phyloP scores from a whole-genome alignment of 371 early-diverging fungal species.

The Mortierella sp. region DNA sequence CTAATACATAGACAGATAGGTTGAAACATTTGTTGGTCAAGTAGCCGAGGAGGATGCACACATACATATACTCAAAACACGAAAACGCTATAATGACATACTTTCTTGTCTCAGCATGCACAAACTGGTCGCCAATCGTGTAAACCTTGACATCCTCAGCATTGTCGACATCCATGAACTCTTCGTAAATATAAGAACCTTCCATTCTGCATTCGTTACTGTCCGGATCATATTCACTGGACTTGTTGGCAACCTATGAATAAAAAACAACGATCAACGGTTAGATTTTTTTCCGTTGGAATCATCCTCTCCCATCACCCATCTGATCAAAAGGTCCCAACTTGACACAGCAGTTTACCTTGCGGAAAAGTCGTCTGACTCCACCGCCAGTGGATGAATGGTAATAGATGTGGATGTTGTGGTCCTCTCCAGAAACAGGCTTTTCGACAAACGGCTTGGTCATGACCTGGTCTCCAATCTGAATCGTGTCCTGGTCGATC shows the following conservation, averaged over 20 bases:
- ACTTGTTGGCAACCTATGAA: constrained; percentile 90
- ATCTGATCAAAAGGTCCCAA: not conserved
- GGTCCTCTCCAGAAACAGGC: constrained; percentile 97
- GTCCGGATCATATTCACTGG: constrained; percentile 91
- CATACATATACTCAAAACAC: too few relatives aligned
- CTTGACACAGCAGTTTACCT: constrained; percentile 64
- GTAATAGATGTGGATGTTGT: constrained; percentile 98
- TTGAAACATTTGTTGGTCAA: not conserved
- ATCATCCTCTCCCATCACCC: not conserved
- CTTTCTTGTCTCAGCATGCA: constrained; percentile 99
- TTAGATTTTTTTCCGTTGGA: not conserved
- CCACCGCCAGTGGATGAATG: constrained; percentile 89
- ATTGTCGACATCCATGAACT: constrained; percentile 94
- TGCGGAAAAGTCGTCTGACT: constrained; percentile 94
- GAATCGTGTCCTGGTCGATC: constrained; percentile 83
- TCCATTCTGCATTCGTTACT: constrained; percentile 76
- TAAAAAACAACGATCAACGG: not conserved
- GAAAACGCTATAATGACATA: constrained; percentile 45
- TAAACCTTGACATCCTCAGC: constrained; percentile 99
- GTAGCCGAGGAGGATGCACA: not conserved
- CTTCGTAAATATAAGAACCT: constrained; percentile 96
- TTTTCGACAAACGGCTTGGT: constrained; percentile 98
- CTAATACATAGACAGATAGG: constrained; percentile 48
- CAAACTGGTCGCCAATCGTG: constrained; percentile 91
- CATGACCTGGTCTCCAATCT: constrained; percentile 76